Conservation (phyloP, 768 basidiomycete genomes). For the Lactarius quietus region DNA sequence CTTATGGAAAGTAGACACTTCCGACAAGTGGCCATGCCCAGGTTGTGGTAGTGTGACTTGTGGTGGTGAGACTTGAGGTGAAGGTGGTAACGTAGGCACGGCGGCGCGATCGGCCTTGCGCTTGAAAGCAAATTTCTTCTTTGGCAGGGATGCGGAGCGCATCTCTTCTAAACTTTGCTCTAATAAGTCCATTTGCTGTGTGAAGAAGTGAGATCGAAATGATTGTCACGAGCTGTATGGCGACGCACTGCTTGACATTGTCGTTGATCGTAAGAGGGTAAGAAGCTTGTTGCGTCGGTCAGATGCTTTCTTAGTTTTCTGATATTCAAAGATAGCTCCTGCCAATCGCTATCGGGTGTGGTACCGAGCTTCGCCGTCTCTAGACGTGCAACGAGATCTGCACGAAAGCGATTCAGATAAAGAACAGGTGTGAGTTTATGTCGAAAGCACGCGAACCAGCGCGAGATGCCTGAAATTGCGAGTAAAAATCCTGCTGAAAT, state of each 20-base stretch:
- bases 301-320: conserved; percentile 60
- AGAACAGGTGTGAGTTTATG: neutral
- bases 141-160: conserved; percentile 43
- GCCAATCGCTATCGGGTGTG: conserved; percentile 25
- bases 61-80: neutral
- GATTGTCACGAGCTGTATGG: neutral
- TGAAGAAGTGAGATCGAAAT: neutral
- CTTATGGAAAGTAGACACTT: conserved; percentile 34
- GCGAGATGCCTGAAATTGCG: conserved; percentile 47
- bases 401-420: conserved; percentile 8
- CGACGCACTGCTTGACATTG: conserved; percentile 61
- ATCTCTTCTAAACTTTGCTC: conserved; percentile 54
- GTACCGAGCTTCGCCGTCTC: conserved; percentile 37
- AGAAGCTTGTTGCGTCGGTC: conserved; percentile 56
- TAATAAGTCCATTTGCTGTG: conserved; percentile 62
- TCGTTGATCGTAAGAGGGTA: conserved; percentile 73
- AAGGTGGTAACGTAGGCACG: neutral
- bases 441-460: conserved; percentile 42
- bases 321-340: conserved; percentile 29
- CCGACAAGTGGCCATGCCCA: conserved; percentile 17
- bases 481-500: conserved; percentile 50
- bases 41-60: no score
- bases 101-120: conserved; percentile 35
- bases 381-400: conserved; percentile 51
- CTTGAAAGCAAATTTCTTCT: conserved; percentile 70